Evolutionary conservation across 2,329 filamentous ascomycete species (phyloP).

Genomic region (Alternaria ventricosa): DNA sequence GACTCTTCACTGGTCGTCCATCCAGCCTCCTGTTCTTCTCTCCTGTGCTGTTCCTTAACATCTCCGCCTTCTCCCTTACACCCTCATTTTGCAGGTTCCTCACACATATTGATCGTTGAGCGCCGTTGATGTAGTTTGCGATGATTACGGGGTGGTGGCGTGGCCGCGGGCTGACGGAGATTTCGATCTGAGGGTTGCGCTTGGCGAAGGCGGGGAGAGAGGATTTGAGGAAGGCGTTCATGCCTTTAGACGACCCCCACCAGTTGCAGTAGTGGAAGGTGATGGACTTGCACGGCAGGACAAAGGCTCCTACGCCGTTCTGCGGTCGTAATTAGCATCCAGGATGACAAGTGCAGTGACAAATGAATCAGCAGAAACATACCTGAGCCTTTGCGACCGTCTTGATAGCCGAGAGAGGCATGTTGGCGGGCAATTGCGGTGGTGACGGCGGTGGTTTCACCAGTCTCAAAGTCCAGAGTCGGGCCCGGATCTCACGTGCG

Average conservation of each 20-base stretch:
- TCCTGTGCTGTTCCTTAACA: conserved; percentile 76
- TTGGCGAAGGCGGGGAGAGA: conserved; percentile 78
- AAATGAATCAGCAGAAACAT: conserved; percentile 26
- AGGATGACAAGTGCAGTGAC: background rate
- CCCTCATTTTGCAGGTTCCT: conserved; percentile 82
- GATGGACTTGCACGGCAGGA: conserved; percentile 94
- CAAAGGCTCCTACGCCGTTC: conserved; percentile 97
- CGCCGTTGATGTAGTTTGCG: conserved; percentile 91
- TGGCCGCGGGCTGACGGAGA: conserved; percentile 89
- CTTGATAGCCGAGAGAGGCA: conserved; percentile 59
- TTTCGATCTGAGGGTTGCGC: conserved; percentile 85
- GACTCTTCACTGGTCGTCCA: conserved; percentile 65
- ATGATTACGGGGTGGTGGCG: conserved; percentile 86
- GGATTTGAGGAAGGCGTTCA: conserved; percentile 88
- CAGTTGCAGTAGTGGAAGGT: conserved; percentile 98
- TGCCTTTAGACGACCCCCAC: conserved; percentile 89
- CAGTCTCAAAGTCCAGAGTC: conserved; percentile 17
- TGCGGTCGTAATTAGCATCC: conserved; percentile 49
- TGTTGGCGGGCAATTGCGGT: conserved; percentile 38
- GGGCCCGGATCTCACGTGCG: conserved; percentile 37
- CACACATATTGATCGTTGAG: conserved; percentile 84
- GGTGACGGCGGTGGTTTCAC: conserved; percentile 6
- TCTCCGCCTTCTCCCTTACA: conserved; percentile 78
- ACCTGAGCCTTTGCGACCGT: conserved; percentile 64
- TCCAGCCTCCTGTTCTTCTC: conserved; percentile 68